These are phyloP conservation scores for Golubevia sp. DNA, from an alignment of 1,284 basidiomycete genomes.

Conservation along the genomic window DNA sequence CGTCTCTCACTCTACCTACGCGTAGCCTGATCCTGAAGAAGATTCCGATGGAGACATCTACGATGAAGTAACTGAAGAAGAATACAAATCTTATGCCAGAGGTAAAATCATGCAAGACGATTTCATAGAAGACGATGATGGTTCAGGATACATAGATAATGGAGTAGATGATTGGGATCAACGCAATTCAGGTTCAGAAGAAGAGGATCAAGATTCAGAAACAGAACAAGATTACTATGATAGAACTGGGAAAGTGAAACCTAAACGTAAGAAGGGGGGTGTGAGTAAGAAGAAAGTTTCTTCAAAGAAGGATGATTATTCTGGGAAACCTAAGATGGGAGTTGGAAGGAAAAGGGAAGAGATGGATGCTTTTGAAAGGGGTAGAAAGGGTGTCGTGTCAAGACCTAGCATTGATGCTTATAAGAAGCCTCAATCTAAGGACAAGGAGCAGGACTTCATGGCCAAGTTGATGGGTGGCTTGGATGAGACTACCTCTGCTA, in stretches of 20 bases:
- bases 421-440: constrained; percentile 4
- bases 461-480: constrained; percentile 47
- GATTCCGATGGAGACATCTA: constrained; percentile 73
- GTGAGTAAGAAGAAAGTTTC: too few species aligned
- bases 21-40: neutral
- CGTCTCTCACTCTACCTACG: too few species aligned
- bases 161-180: constrained; percentile 87
- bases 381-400: too few species aligned
- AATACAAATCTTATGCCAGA: constrained; percentile 84
- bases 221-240: constrained; percentile 53
- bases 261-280: constrained; percentile 29
- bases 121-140: constrained; percentile 88
- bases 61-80: constrained; percentile 88
- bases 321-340: too few species aligned
- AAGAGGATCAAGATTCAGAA: constrained; percentile 63
- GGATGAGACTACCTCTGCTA: constrained; percentile 23
- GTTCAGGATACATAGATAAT: constrained; percentile 89
- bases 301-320: too few species aligned
- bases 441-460: constrained; percentile 60
- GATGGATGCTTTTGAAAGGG: too few species aligned
- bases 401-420: too few species aligned
- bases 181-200: constrained; percentile 32
- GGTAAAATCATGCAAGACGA: constrained; percentile 86
- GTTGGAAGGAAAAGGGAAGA: too few species aligned
- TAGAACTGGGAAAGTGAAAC: constrained; percentile 51